A percentile compares a stretch with the other conserved stretches of the same genome.
These are phyloP conservation scores for Sisymbrium altissimum DNA, from an alignment of 345 rosid species.

Conservation along the genomic window DNA sequence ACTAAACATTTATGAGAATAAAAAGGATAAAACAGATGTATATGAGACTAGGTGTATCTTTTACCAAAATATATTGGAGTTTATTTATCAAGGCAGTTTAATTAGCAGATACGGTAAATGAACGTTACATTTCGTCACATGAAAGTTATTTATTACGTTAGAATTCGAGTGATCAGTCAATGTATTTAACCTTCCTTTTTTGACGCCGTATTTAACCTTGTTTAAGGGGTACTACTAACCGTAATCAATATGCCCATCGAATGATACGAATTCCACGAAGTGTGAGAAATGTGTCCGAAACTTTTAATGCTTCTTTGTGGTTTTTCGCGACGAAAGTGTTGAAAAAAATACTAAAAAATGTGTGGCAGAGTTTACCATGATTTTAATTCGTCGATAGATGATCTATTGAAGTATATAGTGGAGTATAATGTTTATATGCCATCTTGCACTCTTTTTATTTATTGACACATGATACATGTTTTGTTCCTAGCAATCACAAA, in stretches of 20 bases:
- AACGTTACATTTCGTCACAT: slow-evolving; percentile 2
- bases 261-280: no score
- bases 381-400: no score
- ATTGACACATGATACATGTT: no score
- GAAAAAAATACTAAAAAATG: no score
- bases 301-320: no score
- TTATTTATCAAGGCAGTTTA: not conserved
- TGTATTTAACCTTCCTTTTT: not conserved
- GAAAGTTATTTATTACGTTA: not conserved
- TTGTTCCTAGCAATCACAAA: no score
- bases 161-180: not conserved
- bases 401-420: no score
- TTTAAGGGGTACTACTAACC: not conserved
- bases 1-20: not conserved
- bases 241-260: not conserved
- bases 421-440: no score
- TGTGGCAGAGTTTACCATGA: no score
- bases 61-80: not conserved
- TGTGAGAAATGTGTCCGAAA: no score
- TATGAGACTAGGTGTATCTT: not conserved
- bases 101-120: not conserved
- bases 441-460: no score
- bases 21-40: not conserved
- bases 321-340: no score
- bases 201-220: not conserved